Base-by-base conservation (phyloP, 352 stramenopile genomes). In the Blastocystis sp. region DNA sequence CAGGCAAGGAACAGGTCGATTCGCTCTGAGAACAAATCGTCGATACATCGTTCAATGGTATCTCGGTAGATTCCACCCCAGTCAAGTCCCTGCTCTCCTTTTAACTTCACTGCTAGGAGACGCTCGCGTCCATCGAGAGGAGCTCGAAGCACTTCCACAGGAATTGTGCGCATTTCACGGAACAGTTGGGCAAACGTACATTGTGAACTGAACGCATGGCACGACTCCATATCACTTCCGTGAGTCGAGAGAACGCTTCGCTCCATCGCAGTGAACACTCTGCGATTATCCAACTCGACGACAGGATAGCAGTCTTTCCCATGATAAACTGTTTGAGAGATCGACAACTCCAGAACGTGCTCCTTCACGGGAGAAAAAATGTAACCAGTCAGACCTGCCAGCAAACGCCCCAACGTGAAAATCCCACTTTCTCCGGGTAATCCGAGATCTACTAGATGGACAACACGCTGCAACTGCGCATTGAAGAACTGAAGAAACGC, bases 31-130 rank as follows among this genome's bases (percentile, higher is more conserved):
- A 88, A 88, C 29, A 88, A 26, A 26, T 88, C 77, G 34, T 88
- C 77, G 8, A 88, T 47, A 26, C 77, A 88, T 18, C 77, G 54
- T 47, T 88, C 77, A 47, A 91, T 76, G n/a, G 55, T 84, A 0
- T 91, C 89, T 20, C 89, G 54, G 54, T 89, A 91, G 23, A 91
- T 18, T 34, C 89, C 89, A 13, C 89, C 89, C 88, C 84, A 90
- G 76, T 91, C 89, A 8, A 91, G 50, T 1, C 89, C 89, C 23
- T 91, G 87, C 63, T 91, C 89, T 9, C 89, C 89, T 23, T 75
- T 68, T 47, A 87, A 88, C 39, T 89, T 76, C 18, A 91, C 56
- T 29, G 90, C 89, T 13, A 91, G 89, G 18, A 91, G 13, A 23
- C 88, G 63, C 13, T 91, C 89, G 29, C 54, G 82, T 23, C 68